Percentiles rank a stretch among this genome's conserved stretches.
These are phyloP conservation scores for Polygonum aviculare DNA, from an alignment of 148 eudicot genomes.

Conservation along the genomic window DNA sequence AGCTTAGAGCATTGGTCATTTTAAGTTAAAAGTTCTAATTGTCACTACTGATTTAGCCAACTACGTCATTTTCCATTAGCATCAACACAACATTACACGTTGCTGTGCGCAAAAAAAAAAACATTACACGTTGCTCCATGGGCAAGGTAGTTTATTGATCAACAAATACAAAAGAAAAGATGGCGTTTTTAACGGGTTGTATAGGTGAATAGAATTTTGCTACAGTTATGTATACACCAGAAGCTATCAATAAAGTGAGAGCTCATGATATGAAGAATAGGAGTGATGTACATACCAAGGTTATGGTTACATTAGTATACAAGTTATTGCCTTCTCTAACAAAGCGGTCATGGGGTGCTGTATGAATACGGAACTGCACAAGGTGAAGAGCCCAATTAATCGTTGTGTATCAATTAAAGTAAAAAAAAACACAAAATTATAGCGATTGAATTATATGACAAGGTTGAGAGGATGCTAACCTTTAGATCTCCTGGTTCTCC, in stretches of 20 bases:
- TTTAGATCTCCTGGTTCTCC: conserved; percentile 93
- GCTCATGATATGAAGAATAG: neutral
- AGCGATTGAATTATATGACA: neutral
- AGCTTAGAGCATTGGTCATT: neutral
- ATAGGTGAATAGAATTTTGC: neutral
- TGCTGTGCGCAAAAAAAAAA: too few species aligned
- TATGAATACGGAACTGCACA: conserved; percentile 75
- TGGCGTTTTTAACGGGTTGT: neutral
- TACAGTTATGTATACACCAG: neutral
- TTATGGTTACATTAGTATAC: conserved; percentile 66
- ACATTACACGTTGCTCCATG: neutral
- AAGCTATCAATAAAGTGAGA: neutral
- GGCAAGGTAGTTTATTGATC: neutral
- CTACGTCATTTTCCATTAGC: neutral
- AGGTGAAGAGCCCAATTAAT: neutral
- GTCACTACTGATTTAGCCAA: too few species aligned
- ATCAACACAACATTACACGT: neutral
- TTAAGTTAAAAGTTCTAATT: neutral
- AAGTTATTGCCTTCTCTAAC: conserved; percentile 83
- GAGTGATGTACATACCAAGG: conserved; percentile 45
- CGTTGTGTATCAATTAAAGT: neutral
- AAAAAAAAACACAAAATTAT: neutral
- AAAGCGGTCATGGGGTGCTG: conserved; percentile 86
- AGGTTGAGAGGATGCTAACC: conserved; percentile 27
- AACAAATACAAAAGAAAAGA: neutral